Conservation (phyloP, 2,329 filamentous ascomycete genomes). For the Didymella pinodella region DNA sequence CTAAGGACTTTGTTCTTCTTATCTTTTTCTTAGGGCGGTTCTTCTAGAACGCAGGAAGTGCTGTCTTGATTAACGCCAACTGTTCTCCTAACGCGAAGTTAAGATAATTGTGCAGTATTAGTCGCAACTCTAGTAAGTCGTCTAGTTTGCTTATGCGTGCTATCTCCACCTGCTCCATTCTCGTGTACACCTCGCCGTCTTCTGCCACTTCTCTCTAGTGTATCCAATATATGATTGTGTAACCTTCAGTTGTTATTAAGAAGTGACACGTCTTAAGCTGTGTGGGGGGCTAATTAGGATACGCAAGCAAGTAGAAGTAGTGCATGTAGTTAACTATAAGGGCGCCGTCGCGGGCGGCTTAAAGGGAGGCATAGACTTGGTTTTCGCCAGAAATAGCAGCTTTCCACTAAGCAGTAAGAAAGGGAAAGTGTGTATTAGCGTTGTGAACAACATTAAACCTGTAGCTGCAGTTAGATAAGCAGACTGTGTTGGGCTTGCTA, state of each 20-base stretch:
- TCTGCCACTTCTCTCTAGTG: conserved; percentile 20
- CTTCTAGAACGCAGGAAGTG: conserved; percentile 17
- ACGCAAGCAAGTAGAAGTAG: too few species aligned
- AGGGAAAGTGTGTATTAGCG: too few species aligned
- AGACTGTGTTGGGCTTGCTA: too few species aligned
- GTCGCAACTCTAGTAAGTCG: conserved; percentile 15
- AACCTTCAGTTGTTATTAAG: conserved; percentile 2
- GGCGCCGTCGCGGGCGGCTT: too few species aligned
- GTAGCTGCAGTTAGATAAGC: too few species aligned
- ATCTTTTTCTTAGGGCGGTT: conserved; percentile 12
- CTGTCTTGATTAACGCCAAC: conserved; percentile 18
- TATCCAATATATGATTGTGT: conserved; percentile 23
- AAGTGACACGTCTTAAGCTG: too few species aligned
- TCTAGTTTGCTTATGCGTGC: conserved; percentile 20
- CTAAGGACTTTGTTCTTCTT: neutral
- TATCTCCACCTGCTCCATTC: conserved; percentile 19
- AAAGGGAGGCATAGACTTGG: too few species aligned
- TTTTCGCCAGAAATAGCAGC: too few species aligned
- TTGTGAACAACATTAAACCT: too few species aligned
- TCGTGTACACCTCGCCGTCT: conserved; percentile 15
- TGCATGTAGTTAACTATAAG: too few species aligned
- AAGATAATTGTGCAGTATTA: conserved; percentile 20
- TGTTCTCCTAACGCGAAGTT: conserved; percentile 18
- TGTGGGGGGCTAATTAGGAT: too few species aligned
- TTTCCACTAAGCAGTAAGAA: too few species aligned